phyloP scores from a whole-genome alignment of 768 basidiomycete genomes.

The Clitopilus hobsonii region DNA sequence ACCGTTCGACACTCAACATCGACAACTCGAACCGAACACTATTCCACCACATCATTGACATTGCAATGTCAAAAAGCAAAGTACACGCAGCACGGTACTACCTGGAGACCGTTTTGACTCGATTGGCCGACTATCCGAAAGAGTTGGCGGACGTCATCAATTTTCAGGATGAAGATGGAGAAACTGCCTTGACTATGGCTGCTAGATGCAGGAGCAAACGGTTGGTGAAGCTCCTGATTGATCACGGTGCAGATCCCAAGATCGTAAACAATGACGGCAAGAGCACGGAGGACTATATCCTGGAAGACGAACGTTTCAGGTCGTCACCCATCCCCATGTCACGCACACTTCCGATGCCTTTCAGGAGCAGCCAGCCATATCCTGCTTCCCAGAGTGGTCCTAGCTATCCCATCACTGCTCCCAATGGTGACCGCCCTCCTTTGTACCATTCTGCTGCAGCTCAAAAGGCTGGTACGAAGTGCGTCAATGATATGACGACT shows the following conservation, averaged over 20 bases:
- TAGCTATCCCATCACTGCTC: constrained; percentile 35
- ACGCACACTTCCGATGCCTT: constrained; percentile 62
- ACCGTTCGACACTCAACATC: constrained; percentile 98
- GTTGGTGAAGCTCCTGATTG: constrained; percentile 90
- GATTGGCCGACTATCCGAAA: constrained; percentile 89
- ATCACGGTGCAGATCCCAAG: constrained; percentile 95
- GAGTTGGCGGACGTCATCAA: constrained; percentile 98
- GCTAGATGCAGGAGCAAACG: constrained; percentile 94
- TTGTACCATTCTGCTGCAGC: constrained; percentile 83
- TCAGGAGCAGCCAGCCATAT: constrained; percentile 63
- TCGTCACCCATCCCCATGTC: constrained; percentile 82
- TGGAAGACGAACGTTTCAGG: constrained; percentile 96
- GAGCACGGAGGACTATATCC: constrained; percentile 96
- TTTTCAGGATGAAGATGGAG: constrained; percentile 98
- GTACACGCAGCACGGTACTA: constrained; percentile 98
- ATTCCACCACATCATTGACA: constrained; percentile 96
- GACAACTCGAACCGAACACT: constrained; percentile 97
- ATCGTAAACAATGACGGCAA: constrained; percentile 93
- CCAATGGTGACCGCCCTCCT: constrained; percentile 61
- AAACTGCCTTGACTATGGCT: constrained; percentile 95
- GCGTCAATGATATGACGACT: constrained; percentile 77
- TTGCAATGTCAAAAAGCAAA: constrained; percentile 97
- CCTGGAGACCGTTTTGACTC: constrained; percentile 90
- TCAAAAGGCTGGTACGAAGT: constrained; percentile 81
- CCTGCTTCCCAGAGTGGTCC: constrained; percentile 25